Conservation (phyloP, 805 yeast genomes). For the Metahyphopichia silvanorum region DNA sequence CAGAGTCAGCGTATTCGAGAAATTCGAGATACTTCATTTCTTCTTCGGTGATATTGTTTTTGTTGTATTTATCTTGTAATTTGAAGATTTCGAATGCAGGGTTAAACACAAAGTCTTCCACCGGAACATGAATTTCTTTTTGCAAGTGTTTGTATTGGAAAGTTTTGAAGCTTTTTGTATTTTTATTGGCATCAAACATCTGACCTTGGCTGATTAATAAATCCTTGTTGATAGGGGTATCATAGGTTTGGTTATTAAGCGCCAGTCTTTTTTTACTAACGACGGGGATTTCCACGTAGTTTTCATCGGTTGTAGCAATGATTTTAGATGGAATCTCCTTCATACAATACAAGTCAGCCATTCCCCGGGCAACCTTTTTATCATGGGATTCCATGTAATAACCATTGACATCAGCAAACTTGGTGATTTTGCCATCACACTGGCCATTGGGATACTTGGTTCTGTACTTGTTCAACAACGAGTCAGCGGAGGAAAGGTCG, state of each 20-base stretch:
- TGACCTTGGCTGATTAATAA: neutral
- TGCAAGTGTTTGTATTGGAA: conserved; percentile 6
- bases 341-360: conserved; percentile 31
- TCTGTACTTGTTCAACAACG: conserved; percentile 14
- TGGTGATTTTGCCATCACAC: conserved; percentile 18
- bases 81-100: conserved; percentile 23
- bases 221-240: neutral
- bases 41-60: conserved; percentile 9
- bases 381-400: conserved; percentile 31
- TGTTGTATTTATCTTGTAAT: conserved; percentile 15
- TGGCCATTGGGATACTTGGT: conserved; percentile 11
- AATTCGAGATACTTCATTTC: conserved; percentile 26
- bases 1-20: conserved; percentile 19
- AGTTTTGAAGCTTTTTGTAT: conserved; percentile 1
- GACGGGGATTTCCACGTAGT: conserved; percentile 26
- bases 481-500: conserved; percentile 23
- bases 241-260: neutral
- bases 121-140: conserved; percentile 12
- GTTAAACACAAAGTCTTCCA: conserved; percentile 28
- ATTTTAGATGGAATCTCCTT: conserved; percentile 25
- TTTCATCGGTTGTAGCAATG: conserved; percentile 20
- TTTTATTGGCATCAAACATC: neutral
- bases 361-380: conserved; percentile 29
- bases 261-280: conserved; percentile 16
- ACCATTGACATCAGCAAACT: conserved; percentile 26